These are phyloP conservation scores for Haberlea rhodopensis DNA, from an alignment of 257 asterid genomes.

Conservation along the genomic window DNA sequence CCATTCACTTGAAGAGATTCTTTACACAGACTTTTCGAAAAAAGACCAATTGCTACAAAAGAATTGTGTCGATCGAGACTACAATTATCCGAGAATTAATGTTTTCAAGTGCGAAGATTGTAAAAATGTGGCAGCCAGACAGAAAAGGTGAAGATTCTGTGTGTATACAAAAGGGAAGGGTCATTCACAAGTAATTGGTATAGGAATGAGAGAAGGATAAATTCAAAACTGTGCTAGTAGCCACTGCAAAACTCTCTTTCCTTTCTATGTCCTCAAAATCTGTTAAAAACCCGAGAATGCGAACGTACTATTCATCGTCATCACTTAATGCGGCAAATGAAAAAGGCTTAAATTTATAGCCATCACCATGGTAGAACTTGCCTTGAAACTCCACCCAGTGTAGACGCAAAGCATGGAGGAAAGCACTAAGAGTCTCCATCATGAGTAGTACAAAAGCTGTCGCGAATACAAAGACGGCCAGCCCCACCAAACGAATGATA, in stretches of 20 bases:
- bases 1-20: not conserved
- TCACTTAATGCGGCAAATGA: slow-evolving; percentile 65
- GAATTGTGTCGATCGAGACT: slow-evolving; percentile 13
- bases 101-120: slow-evolving; percentile 14
- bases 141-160: slow-evolving; percentile 20
- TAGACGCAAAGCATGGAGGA: slow-evolving; percentile 89
- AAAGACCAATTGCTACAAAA: not conserved
- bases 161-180: slow-evolving; percentile 9
- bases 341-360: slow-evolving; percentile 82
- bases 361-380: slow-evolving; percentile 86
- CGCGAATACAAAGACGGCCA: slow-evolving; percentile 79
- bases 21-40: not conserved
- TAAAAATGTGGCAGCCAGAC: slow-evolving; percentile 25
- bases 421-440: slow-evolving; percentile 96
- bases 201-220: slow-evolving; percentile 18
- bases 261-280: slow-evolving; percentile 29
- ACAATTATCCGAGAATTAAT: not conserved
- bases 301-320: slow-evolving; percentile 43
- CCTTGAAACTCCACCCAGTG: slow-evolving; percentile 95
- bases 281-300: slow-evolving; percentile 5
- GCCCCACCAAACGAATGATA: slow-evolving; percentile 63
- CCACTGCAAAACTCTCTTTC: slow-evolving; percentile 32
- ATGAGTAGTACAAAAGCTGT: slow-evolving; percentile 80
- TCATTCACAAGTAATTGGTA: slow-evolving; percentile 37
- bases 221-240: slow-evolving; percentile 21